Evolutionary conservation across 352 stramenopile genomes (phyloP).

Genomic region (Phytopythium mirpurense): DNA sequence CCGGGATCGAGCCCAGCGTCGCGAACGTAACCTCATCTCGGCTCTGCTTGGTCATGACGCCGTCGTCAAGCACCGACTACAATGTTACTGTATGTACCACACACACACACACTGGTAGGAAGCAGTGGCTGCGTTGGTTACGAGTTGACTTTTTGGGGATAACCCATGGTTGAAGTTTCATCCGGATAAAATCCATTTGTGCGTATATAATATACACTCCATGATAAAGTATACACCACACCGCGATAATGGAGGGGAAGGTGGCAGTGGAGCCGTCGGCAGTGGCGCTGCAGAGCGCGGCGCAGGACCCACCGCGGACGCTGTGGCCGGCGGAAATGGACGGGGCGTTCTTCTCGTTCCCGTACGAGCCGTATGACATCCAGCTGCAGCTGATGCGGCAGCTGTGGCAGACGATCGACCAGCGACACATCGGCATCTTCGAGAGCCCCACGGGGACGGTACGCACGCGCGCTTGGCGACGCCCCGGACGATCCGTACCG

Average conservation of each 20-base stretch:
- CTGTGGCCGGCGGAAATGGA: slow-evolving; percentile 16
- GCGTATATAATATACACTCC: too few relatives aligned
- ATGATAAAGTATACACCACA: too few relatives aligned
- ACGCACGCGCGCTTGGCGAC: neutral
- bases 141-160: too few relatives aligned
- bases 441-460: slow-evolving; percentile 91
- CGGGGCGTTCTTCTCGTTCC: slow-evolving; percentile 81
- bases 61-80: too few relatives aligned
- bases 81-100: too few relatives aligned
- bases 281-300: neutral
- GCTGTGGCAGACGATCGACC: slow-evolving; percentile 79
- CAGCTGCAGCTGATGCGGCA: slow-evolving; percentile 87
- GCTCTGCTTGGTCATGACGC: neutral
- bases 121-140: too few relatives aligned
- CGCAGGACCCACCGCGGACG: too few relatives aligned
- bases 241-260: too few relatives aligned
- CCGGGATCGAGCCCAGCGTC: slow-evolving; percentile 1
- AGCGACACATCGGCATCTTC: slow-evolving; percentile 85
- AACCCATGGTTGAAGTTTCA: too few relatives aligned
- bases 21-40: neutral
- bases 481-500: too few relatives aligned
- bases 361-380: slow-evolving; percentile 88
- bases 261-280: neutral
- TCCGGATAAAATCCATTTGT: too few relatives aligned
- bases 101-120: too few relatives aligned